A percentile compares a stretch with the other conserved stretches of the same genome.
Evolutionary conservation across 257 asterid genomes (phyloP).

Genomic region (Solanum virginianum): DNA sequence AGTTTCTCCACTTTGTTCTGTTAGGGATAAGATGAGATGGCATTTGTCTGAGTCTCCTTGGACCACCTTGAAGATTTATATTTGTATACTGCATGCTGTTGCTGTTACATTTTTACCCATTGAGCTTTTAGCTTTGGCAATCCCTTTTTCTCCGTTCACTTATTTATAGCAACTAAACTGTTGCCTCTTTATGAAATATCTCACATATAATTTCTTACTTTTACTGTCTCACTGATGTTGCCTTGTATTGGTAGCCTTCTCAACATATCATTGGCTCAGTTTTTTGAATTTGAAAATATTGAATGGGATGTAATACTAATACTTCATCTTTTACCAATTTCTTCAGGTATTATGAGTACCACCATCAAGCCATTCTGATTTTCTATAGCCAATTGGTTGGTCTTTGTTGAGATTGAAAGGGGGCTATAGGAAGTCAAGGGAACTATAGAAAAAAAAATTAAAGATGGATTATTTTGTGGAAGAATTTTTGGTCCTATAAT

Average conservation of each 20-base stretch:
- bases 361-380: neutral
- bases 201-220: neutral
- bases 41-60: neutral
- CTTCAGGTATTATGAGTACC: neutral
- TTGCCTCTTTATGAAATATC: neutral
- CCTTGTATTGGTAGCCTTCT: neutral
- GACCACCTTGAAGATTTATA: neutral
- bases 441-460: neutral
- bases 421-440: neutral
- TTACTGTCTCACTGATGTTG: neutral
- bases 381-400: neutral
- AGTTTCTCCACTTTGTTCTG: neutral
- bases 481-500: neutral
- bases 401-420: neutral
- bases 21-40: neutral
- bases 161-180: neutral
- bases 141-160: neutral
- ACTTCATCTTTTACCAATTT: neutral
- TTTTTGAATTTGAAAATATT: neutral
- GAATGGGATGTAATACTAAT: neutral
- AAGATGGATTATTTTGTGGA: neutral
- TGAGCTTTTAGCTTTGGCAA: neutral
- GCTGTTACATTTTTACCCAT: neutral
- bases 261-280: neutral
- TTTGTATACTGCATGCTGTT: neutral